A percentile compares a stretch with the other conserved stretches of the same genome.
phyloP scores from a whole-genome alignment of 805 yeast species.

The Kluyveromyces siamensis region DNA sequence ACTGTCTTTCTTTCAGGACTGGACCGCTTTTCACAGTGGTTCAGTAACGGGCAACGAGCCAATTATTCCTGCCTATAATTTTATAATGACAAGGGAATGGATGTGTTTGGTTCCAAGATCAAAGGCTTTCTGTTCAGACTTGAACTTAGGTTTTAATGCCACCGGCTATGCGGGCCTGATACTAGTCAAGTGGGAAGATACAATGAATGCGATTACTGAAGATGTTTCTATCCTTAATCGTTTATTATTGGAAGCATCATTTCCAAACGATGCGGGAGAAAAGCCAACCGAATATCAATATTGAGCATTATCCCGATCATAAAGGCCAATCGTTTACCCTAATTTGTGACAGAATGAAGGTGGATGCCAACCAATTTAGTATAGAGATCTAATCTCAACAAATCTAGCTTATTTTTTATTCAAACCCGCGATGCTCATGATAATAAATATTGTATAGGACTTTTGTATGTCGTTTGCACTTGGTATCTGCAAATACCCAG shows the following conservation, averaged over 20 bases:
- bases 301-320: conserved; percentile 17
- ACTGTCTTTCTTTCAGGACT: conserved; percentile 55
- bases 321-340: no score
- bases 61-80: conserved; percentile 57
- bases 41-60: conserved; percentile 5
- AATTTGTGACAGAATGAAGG: no score
- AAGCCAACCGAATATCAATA: conserved; percentile 60
- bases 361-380: no score
- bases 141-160: conserved; percentile 59
- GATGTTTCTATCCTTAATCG: conserved; percentile 36
- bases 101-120: conserved; percentile 82
- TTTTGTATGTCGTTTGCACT: no score
- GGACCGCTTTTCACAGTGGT: conserved; percentile 22
- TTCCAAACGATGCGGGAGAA: conserved; percentile 49
- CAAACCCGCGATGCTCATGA: no score
- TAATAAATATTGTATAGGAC: no score
- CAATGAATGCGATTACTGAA: conserved; percentile 38
- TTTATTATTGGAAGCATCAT: conserved; percentile 60
- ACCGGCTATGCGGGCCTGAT: conserved; percentile 75
- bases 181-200: conserved; percentile 59
- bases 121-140: conserved; percentile 38
- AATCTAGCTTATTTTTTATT: no score
- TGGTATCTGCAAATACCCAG: no score
- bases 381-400: no score
- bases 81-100: conserved; percentile 74